Evolutionary conservation across 2,329 filamentous ascomycete species (phyloP).

Genomic region (Lasiodiplodia sp.): DNA sequence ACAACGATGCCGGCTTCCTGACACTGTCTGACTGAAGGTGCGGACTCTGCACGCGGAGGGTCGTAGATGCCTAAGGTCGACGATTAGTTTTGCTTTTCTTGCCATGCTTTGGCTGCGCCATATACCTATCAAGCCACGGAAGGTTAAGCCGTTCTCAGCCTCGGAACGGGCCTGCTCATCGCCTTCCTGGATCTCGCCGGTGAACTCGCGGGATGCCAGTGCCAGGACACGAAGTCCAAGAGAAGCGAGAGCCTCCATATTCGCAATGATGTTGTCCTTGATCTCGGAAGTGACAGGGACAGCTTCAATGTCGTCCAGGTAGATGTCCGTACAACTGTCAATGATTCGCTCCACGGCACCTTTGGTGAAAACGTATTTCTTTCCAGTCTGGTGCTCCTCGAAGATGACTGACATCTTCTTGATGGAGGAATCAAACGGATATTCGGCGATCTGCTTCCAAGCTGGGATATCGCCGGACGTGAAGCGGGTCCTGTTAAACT

Average conservation of each 20-base stretch:
- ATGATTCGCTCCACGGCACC: slow-evolving; percentile 75
- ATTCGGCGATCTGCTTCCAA: slow-evolving; percentile 64
- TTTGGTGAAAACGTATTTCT: slow-evolving; percentile 64
- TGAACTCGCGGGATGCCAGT: slow-evolving; percentile 61
- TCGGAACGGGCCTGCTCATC: slow-evolving; percentile 62
- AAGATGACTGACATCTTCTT: slow-evolving; percentile 82
- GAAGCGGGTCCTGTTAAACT: slow-evolving; percentile 65
- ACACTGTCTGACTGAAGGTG: slow-evolving; percentile 56
- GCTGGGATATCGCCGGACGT: slow-evolving; percentile 46
- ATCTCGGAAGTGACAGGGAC: slow-evolving; percentile 60
- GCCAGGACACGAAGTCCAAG: slow-evolving; percentile 75
- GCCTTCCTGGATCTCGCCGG: slow-evolving; percentile 53
- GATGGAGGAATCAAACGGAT: slow-evolving; percentile 76
- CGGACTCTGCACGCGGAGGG: slow-evolving; percentile 81
- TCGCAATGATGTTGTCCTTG: slow-evolving; percentile 65
- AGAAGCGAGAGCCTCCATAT: slow-evolving; percentile 72
- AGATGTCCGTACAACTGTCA: slow-evolving; percentile 65
- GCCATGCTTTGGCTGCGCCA: too few relatives aligned
- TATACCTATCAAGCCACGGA: slow-evolving; percentile 67
- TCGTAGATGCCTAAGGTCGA: slow-evolving; percentile 76
- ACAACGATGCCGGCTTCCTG: slow-evolving; percentile 55
- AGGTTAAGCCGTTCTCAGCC: slow-evolving; percentile 72
- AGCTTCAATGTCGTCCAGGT: slow-evolving; percentile 51
- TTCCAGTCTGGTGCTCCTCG: slow-evolving; percentile 49
- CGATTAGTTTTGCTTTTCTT: too few relatives aligned